Conservation (phyloP, 2,329 filamentous ascomycete species). For the Hymenoscyphus occultus region DNA sequence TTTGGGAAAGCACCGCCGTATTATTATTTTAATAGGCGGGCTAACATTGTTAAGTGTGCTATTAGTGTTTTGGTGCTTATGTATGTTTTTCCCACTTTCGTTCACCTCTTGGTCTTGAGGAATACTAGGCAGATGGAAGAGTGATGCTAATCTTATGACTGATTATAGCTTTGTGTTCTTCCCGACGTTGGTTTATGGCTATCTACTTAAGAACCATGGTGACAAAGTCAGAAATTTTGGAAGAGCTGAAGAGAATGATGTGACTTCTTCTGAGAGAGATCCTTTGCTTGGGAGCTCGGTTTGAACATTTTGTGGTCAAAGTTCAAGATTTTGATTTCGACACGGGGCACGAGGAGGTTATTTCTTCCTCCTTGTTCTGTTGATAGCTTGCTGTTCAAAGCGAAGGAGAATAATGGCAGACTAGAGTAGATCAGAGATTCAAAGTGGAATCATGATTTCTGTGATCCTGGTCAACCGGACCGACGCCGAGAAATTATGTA, state of each 20-base stretch:
- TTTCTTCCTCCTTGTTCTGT: too few relatives aligned
- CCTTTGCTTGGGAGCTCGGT: background rate
- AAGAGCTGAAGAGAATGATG: background rate
- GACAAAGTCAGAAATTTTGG: background rate
- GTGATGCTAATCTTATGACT: background rate
- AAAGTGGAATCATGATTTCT: too few relatives aligned
- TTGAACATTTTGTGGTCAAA: background rate
- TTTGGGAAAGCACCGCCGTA: slow-evolving; percentile 13
- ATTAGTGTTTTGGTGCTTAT: slow-evolving; percentile 26
- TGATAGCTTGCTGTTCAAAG: too few relatives aligned
- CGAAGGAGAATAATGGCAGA: too few relatives aligned
- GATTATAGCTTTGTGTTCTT: slow-evolving; percentile 20
- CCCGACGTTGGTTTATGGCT: slow-evolving; percentile 22
- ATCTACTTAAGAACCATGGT: slow-evolving; percentile 1
- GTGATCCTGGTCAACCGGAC: too few relatives aligned
- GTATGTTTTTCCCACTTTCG: slow-evolving; percentile 18
- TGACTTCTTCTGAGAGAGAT: background rate
- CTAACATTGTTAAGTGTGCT: slow-evolving; percentile 17
- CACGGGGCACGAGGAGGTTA: background rate
- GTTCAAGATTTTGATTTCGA: background rate
- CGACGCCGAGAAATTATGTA: too few relatives aligned
- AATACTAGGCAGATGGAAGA: background rate
- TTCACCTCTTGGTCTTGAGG: background rate
- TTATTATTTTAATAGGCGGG: background rate
- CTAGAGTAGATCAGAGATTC: too few relatives aligned